A percentile compares a stretch with the other conserved stretches of the same genome.
phyloP scores from a whole-genome alignment of 441 rosid species.

The Daphne laureola region DNA sequence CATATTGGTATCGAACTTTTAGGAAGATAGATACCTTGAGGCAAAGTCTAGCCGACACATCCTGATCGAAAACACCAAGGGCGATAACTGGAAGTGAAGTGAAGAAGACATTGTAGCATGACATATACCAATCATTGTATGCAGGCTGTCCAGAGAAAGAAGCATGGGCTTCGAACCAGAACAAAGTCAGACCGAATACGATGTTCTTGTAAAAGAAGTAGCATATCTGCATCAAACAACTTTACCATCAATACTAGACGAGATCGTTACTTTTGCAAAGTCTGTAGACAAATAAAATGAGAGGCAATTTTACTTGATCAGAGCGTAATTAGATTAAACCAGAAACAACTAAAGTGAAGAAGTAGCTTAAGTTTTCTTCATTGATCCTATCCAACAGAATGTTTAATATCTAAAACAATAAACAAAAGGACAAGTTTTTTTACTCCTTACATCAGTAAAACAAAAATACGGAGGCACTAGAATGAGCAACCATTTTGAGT shows the following conservation, averaged over 20 bases:
- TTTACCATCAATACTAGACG: too few relatives aligned
- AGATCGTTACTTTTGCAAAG: too few relatives aligned
- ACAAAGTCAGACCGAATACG: conserved; percentile 75
- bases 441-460: background rate
- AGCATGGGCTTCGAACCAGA: conserved; percentile 83
- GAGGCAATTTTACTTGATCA: too few relatives aligned
- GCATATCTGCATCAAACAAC: conserved; percentile 50
- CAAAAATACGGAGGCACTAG: background rate
- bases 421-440: too few relatives aligned
- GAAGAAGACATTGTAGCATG: conserved; percentile 89
- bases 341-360: too few relatives aligned
- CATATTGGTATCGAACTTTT: background rate
- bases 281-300: too few relatives aligned
- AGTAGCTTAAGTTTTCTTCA: too few relatives aligned
- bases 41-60: conserved; percentile 77
- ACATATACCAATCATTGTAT: conserved; percentile 90
- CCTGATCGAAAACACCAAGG: conserved; percentile 88
- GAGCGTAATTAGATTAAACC: too few relatives aligned
- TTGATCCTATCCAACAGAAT: too few relatives aligned
- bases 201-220: conserved; percentile 95
- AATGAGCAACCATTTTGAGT: background rate
- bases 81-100: conserved; percentile 95
- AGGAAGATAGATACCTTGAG: conserved; percentile 42
- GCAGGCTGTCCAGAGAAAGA: conserved; percentile 94
- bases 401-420: too few relatives aligned